Evolutionary conservation across 139 green algal species (phyloP).

Genomic region (Chara braunii): DNA sequence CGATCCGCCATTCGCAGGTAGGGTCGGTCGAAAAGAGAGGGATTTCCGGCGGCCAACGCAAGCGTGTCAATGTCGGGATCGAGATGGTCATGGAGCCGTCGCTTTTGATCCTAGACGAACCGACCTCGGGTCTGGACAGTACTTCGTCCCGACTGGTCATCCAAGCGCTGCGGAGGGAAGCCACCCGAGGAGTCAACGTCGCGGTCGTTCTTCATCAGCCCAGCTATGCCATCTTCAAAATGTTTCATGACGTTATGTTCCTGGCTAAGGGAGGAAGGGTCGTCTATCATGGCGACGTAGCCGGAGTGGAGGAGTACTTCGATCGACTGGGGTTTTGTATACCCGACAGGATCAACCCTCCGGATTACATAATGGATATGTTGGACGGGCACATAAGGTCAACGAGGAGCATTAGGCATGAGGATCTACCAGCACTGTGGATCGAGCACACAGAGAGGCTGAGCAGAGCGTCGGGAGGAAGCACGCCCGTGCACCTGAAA

Average conservation of each 20-base stretch:
- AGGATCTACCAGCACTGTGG: too few species aligned
- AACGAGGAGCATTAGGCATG: too few species aligned
- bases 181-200: constrained; percentile 10
- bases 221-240: constrained; percentile 13
- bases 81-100: constrained; percentile 24
- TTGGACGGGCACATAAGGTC: constrained; percentile 1
- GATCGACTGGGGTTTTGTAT: background rate
- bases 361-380: constrained; percentile 11
- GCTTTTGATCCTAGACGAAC: constrained; percentile 28
- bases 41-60: constrained; percentile 1
- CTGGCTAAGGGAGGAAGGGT: background rate
- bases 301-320: constrained; percentile 14
- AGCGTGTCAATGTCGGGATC: constrained; percentile 30
- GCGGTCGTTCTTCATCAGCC: constrained; percentile 18
- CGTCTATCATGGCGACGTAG: background rate
- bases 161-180: constrained; percentile 14
- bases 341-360: constrained; percentile 3
- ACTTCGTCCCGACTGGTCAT: constrained; percentile 8
- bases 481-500: too few species aligned
- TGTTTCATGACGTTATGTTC: constrained; percentile 23
- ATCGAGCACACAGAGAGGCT: too few species aligned
- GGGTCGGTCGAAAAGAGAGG: background rate
- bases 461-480: too few species aligned
- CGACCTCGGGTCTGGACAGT: constrained; percentile 17
- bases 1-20: background rate